phyloP scores from a whole-genome alignment of 495 filamentous ascomycete species.

The Talaromyces ruber region DNA sequence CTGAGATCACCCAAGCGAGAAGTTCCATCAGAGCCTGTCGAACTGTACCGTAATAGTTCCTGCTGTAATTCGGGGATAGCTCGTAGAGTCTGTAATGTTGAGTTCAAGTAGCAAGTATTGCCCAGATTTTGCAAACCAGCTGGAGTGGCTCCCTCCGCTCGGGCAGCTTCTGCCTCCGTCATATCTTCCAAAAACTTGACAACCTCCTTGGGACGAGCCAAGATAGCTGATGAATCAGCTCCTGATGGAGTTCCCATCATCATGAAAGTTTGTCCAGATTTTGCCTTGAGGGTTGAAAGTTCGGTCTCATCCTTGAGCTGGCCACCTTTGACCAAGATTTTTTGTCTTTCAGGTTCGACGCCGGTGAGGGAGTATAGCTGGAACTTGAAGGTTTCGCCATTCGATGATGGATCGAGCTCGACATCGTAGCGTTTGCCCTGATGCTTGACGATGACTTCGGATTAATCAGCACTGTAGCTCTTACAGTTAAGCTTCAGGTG shows the following conservation, averaged over 20 bases:
- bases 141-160: conserved; percentile 71
- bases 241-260: conserved; percentile 90
- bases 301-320: conserved; percentile 93
- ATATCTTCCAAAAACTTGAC: conserved; percentile 94
- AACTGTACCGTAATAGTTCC: conserved; percentile 62
- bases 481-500: not conserved
- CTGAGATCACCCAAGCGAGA: conserved; percentile 40
- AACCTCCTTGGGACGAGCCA: conserved; percentile 70
- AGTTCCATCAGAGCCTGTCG: conserved; percentile 21
- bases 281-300: conserved; percentile 73
- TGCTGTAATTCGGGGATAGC: conserved; percentile 87
- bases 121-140: conserved; percentile 88
- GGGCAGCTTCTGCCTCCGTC: conserved; percentile 89
- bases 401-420: conserved; percentile 76
- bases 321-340: conserved; percentile 87
- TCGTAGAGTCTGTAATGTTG: conserved; percentile 82
- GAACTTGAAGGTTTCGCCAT: conserved; percentile 88
- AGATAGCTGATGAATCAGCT: conserved; percentile 38
- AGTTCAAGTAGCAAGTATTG: conserved; percentile 98
- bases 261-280: conserved; percentile 82
- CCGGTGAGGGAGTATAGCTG: conserved; percentile 92
- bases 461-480: conserved; percentile 19
- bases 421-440: conserved; percentile 89
- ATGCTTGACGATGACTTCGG: conserved; percentile 83
- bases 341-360: conserved; percentile 93